Base-by-base conservation (phyloP, 2,329 filamentous ascomycete genomes). In the Epichloe coenophiala region DNA sequence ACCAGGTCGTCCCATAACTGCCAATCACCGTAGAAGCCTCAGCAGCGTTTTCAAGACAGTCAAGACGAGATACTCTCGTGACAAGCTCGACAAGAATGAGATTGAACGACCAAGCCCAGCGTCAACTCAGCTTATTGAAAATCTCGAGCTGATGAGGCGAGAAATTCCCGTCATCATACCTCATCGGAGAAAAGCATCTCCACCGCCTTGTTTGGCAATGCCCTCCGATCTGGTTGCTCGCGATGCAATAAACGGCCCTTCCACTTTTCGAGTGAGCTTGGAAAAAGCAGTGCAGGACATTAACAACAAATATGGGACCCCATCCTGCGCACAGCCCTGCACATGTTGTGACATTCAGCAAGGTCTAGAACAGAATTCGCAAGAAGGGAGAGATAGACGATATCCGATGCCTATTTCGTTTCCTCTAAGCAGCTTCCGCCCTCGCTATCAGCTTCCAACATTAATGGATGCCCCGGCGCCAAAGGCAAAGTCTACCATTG, bases 261-360 rank as follows among this genome's bases (percentile, higher is more conserved):
- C 60, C 9, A 62, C 61, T 5, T 62, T 67, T 49, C 55, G 59
- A 43, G 53, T 54, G 31, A 57, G 51, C 33, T 54, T 67, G 31
- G 63, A 66, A 42, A 61, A 61, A 47, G 58, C 60, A 39, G 62
- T 59, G 5, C 57, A 59, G 33, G 60, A 61, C 31, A 63, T 65
- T 48, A 59, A 62, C 42, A 51, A 53, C 45, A 61, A 63, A 42
- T 61, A 64, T 43, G 57, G 53, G 42, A 53, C 54, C 9, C 33
- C 54, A 17, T 52, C 54, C 53, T 38, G 43, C 47, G 8, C 23
- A 47, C 17, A 49, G 13, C 15, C 37, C 39, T 35, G 39, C 33
- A n/a, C 33, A 44, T 38, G 39, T 15, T 37, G 17, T 31, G 45
- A 13, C 2, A 39, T 43, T 13, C 31, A 44, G 13, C 47, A 40